Evolutionary conservation across 2,329 filamentous ascomycete species (phyloP), one percentile per base, ranked within the genome.

Genomic region (Exserohilum rostratum): DNA sequence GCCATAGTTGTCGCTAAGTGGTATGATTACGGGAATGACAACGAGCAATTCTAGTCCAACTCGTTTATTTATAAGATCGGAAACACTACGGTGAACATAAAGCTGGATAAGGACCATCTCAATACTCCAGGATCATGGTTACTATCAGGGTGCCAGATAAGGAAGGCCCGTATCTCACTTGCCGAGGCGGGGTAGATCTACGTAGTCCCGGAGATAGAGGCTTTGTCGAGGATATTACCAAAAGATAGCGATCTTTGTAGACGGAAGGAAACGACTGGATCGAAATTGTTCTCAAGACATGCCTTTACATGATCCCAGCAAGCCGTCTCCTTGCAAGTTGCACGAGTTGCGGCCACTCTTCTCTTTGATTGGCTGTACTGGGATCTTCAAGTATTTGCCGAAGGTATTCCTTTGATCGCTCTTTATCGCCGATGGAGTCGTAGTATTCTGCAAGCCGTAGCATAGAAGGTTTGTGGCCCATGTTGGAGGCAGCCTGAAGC

Each of bases 381-480:
- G 66, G 61, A 35, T 54, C 49, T 27, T 65, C 63, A 2, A 59
- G 18, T 10, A 72, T 59, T n/a, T 46, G 40, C 17, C 50, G 45
- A 43, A 69, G 33, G 25, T 58, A 53, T 2, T 53, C 38, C 22
- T 53, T 62, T 27, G 58, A 61, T 27, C 37, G 43, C 17, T 67
- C 67, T 9, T 40, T 12, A 34, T 66, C 55, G 10, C 64, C 65
- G 2, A 44, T 20, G 6, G 46, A 50, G 18, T 64, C 61, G 34
- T 53, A 46, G 27, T 66, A 37, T 9, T 71, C 58, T 6, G 66
- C 71, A 18, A 74, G 49, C 42, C 65, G 56, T 22, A 69, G 13
- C 57, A 65, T 57, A 6, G 70, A 62, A 6, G 65, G 65, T 46
- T 73, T 74, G 31, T 74, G 67, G 10, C 68, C 69, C 6, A 49